Conservation (phyloP, 768 basidiomycete species). For the Cystofilobasidium capitatum region DNA sequence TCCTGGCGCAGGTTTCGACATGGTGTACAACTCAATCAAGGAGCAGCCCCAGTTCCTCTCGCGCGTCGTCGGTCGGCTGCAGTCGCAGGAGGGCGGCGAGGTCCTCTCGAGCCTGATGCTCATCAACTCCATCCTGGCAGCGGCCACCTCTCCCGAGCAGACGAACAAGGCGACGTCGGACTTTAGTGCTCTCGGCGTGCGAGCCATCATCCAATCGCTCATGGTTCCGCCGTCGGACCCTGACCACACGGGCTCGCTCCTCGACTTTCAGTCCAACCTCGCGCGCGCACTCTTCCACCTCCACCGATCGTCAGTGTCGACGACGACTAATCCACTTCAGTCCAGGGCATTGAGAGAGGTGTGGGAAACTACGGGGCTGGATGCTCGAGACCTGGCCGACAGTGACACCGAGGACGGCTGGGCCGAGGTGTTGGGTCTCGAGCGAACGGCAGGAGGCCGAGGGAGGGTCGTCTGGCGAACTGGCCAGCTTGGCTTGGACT, state of each 20-base stretch:
- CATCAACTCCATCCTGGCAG: slow-evolving; percentile 71
- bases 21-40: slow-evolving; percentile 73
- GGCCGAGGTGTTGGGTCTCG: slow-evolving; percentile 72
- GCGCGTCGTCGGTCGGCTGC: slow-evolving; percentile 10
- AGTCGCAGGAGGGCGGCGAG: slow-evolving; percentile 49
- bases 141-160: slow-evolving; percentile 57
- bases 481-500: slow-evolving; percentile 72
- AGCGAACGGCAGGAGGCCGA: slow-evolving; percentile 33
- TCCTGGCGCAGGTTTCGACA: slow-evolving; percentile 36
- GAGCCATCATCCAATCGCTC: slow-evolving; percentile 54
- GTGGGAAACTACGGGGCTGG: slow-evolving; percentile 57
- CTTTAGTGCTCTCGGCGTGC: slow-evolving; percentile 64
- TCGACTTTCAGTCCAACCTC: slow-evolving; percentile 77
- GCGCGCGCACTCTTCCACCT: slow-evolving; percentile 67
- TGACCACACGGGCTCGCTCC: slow-evolving; percentile 69
- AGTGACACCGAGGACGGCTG: slow-evolving; percentile 38
- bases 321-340: slow-evolving; percentile 31
- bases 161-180: slow-evolving; percentile 73
- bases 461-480: slow-evolving; percentile 67
- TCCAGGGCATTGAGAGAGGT: slow-evolving; percentile 52
- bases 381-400: slow-evolving; percentile 46
- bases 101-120: slow-evolving; percentile 64
- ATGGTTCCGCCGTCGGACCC: slow-evolving; percentile 75
- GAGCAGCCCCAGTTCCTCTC: slow-evolving; percentile 44
- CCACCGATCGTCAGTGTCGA: slow-evolving; percentile 68